Evolutionary conservation across 305 asterid genomes (phyloP), one percentile per base, ranked within the genome.

Genomic region (Rubia balearica): DNA sequence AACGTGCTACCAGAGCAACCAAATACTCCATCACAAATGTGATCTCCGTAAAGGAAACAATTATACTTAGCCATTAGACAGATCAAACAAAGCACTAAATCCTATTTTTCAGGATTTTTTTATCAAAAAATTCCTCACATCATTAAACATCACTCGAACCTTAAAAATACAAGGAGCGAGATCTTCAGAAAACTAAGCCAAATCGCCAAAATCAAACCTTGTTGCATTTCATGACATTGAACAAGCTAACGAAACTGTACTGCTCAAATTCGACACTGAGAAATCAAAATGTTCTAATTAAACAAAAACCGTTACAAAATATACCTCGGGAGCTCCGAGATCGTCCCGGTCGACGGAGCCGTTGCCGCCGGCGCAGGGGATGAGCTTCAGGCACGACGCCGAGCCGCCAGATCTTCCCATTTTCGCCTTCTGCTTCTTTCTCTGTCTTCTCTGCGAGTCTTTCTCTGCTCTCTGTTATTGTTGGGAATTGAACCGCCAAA

Each of bases 401-500:
- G 89, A 80, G 61, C 84, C 80, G 61, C 84, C 70, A 17, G 98
- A 84, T 84, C 85, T 90, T 33, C 86, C 97, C 98, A 93, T 93
- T 49, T 21, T 27, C 27, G 27, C 33, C 8, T 67, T 65, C 45
- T 3, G 8, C 21, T 22, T 43, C 33, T 48, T 33, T 64, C 62
- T 38, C 7, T 1, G 46, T 38, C 56, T 41, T 21, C 42, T 71
- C 17, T 13, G 13, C 0, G 36, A 8, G 30, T 8, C 43, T 49
- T 12, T 38, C 9, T 51, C 53, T 17, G 22, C 0, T 11, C n/a
- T 36, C 68, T 60, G 71, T 69, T 48, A 61, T 49, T 76, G 76
- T 84, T 82, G 87, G 92, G 68, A 85, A 83, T 80, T 81, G 90
- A 68, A 73, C 78, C 68, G 82, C 43, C 14, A 16, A 59, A 62